Evolutionary conservation across 2,329 filamentous ascomycete species (phyloP).

Genomic region (Cladosporium sp.): DNA sequence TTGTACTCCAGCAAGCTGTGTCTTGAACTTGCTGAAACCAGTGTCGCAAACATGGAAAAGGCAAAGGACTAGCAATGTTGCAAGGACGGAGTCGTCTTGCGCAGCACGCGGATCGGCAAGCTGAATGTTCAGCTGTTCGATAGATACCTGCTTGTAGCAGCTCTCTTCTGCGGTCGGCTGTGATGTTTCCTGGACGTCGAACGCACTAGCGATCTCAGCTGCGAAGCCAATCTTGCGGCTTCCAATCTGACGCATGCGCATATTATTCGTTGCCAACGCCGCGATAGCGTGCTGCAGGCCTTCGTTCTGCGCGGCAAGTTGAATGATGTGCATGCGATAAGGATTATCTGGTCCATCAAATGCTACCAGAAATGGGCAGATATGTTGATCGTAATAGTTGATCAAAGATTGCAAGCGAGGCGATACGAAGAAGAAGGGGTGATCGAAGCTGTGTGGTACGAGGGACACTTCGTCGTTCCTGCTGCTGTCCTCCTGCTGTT

Average conservation of each 20-base stretch:
- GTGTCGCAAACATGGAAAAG: conserved; percentile 93
- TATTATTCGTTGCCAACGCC: conserved; percentile 80
- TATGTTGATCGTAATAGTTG: conserved; percentile 89
- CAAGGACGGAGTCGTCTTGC: conserved; percentile 79
- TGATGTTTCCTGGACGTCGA: conserved; percentile 33
- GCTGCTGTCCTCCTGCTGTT: conserved; percentile 20
- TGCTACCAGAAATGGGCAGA: conserved; percentile 86
- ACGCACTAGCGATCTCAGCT: conserved; percentile 27
- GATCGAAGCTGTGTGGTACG: conserved; percentile 29
- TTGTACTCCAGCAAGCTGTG: conserved; percentile 87
- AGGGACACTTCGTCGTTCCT: conserved; percentile 21
- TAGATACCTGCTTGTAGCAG: conserved; percentile 78
- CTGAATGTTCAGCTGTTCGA: conserved; percentile 77
- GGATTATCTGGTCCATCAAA: conserved; percentile 85
- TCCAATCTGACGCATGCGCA: conserved; percentile 75
- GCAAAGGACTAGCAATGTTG: conserved; percentile 81
- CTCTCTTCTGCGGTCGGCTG: conserved; percentile 72
- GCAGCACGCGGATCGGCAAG: conserved; percentile 71
- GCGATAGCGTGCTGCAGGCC: conserved; percentile 91
- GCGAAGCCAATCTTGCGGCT: conserved; percentile 28
- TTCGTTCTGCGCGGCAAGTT: conserved; percentile 70
- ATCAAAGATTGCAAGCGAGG: conserved; percentile 83
- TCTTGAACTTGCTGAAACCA: conserved; percentile 87
- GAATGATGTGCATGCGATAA: conserved; percentile 76
- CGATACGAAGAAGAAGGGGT: conserved; percentile 55